phyloP scores from a whole-genome alignment of 108 stramenopile species.

The Nitzschia putrida region DNA sequence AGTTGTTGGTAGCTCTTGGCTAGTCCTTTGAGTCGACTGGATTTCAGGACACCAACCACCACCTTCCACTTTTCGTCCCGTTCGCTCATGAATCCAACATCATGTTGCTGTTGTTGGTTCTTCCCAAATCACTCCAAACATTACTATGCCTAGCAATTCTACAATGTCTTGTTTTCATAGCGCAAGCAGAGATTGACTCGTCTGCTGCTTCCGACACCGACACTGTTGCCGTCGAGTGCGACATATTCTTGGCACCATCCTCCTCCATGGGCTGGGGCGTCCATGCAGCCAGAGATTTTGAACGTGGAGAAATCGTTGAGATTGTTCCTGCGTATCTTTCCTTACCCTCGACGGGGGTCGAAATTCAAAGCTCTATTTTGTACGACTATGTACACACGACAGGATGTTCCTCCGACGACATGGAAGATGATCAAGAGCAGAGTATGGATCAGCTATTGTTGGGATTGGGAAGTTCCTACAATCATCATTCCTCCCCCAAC shows the following conservation, averaged over 20 bases:
- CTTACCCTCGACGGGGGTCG: constrained; percentile 6
- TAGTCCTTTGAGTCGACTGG: too few species aligned
- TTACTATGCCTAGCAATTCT: too few species aligned
- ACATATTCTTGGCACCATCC: constrained; percentile 24
- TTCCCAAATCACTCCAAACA: too few species aligned
- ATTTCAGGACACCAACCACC: too few species aligned
- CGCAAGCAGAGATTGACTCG: too few species aligned
- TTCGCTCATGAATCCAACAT: too few species aligned
- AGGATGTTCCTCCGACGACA: background rate
- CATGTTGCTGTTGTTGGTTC: too few species aligned
- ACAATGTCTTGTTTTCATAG: too few species aligned
- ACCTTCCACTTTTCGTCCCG: too few species aligned
- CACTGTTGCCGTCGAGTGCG: background rate
- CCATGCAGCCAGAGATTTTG: constrained; percentile 14
- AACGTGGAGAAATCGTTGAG: constrained; percentile 4
- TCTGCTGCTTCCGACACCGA: constrained; percentile 1
- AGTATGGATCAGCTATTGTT: constrained; percentile 10
- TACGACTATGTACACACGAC: constrained; percentile 15
- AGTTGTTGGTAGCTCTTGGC: too few species aligned
- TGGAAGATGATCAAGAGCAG: background rate
- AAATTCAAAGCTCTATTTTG: constrained; percentile 23
- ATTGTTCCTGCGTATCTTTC: constrained; percentile 15
- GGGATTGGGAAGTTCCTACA: constrained; percentile 17
- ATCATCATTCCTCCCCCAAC: constrained; percentile 10
- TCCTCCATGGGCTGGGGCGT: constrained; percentile 15